phyloP scores from a whole-genome alignment of 108 stramenopile species.

The Seminavis robusta region DNA sequence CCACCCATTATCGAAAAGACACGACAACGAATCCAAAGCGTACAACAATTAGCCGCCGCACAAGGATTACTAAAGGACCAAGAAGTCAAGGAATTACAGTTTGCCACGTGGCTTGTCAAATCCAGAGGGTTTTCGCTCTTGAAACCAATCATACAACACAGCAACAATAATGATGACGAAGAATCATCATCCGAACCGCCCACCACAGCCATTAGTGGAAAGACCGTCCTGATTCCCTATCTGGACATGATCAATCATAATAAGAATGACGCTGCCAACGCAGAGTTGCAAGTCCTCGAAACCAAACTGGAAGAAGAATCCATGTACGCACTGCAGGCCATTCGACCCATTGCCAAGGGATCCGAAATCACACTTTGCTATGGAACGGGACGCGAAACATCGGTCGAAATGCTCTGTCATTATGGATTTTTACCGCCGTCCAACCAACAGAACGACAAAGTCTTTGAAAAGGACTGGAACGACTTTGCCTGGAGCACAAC shows the following conservation, averaged over 20 bases:
- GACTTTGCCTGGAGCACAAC: no score
- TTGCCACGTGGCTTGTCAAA: conserved; percentile 21
- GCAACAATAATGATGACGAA: background rate
- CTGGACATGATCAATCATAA: conserved; percentile 38
- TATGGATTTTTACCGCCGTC: conserved; percentile 50
- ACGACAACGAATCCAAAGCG: conserved; percentile 3
- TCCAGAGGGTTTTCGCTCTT: conserved; percentile 25
- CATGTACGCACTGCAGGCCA: conserved; percentile 32
- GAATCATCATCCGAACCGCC: background rate
- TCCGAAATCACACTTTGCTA: conserved; percentile 24
- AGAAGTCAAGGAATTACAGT: conserved; percentile 8
- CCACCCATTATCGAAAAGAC: conserved; percentile 12
- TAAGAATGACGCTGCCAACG: conserved; percentile 2
- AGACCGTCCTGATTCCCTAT: conserved; percentile 5
- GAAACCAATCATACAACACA: conserved; percentile 7
- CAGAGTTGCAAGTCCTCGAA: conserved; percentile 26
- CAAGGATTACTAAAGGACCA: background rate
- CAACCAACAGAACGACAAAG: no score
- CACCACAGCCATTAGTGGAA: background rate
- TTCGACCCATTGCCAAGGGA: conserved; percentile 16
- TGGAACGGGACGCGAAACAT: conserved; percentile 30
- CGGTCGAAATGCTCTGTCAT: conserved; percentile 23
- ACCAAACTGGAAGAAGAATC: conserved; percentile 28
- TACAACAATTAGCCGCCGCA: background rate
- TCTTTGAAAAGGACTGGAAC: no score